Conservation (phyloP, 1,284 basidiomycete species). For the Irpex sp. region DNA sequence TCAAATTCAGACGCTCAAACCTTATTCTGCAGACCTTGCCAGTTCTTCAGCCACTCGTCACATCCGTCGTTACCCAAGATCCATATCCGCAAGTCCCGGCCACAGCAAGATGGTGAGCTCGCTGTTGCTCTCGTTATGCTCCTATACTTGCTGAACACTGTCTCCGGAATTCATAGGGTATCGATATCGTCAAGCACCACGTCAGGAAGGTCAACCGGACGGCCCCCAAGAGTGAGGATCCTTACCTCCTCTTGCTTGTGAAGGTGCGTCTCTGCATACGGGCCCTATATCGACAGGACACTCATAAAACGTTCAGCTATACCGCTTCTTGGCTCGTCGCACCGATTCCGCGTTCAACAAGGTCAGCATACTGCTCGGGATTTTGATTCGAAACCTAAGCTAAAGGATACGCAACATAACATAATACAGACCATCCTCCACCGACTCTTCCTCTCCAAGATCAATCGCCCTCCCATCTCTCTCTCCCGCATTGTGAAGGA, state of each 20-base stretch:
- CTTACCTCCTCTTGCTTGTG: slow-evolving; percentile 96
- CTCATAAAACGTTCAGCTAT: slow-evolving; percentile 59
- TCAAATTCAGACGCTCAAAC: slow-evolving; percentile 18
- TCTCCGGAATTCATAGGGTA: slow-evolving; percentile 61
- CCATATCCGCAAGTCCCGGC: slow-evolving; percentile 39
- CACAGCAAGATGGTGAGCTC: slow-evolving; percentile 76
- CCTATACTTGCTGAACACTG: slow-evolving; percentile 7
- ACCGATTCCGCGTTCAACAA: slow-evolving; percentile 98
- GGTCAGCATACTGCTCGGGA: slow-evolving; percentile 35
- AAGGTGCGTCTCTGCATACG: slow-evolving; percentile 57
- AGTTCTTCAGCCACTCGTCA: slow-evolving; percentile 44
- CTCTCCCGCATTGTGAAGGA: slow-evolving; percentile 87
- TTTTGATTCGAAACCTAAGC: neutral
- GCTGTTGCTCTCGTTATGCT: slow-evolving; percentile 26
- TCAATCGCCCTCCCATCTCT: slow-evolving; percentile 96
- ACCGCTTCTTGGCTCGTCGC: slow-evolving; percentile 97
- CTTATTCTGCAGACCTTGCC: slow-evolving; percentile 36
- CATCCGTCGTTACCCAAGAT: slow-evolving; percentile 15
- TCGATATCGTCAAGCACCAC: slow-evolving; percentile 96
- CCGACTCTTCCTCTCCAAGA: slow-evolving; percentile 95
- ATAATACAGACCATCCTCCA: slow-evolving; percentile 77
- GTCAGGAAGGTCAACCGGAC: slow-evolving; percentile 97
- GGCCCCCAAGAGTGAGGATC: slow-evolving; percentile 98
- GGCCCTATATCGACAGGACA: neutral
- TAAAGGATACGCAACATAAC: slow-evolving; percentile 9